phyloP scores from a whole-genome alignment of 768 basidiomycete genomes.

The Lentinula sp. region DNA sequence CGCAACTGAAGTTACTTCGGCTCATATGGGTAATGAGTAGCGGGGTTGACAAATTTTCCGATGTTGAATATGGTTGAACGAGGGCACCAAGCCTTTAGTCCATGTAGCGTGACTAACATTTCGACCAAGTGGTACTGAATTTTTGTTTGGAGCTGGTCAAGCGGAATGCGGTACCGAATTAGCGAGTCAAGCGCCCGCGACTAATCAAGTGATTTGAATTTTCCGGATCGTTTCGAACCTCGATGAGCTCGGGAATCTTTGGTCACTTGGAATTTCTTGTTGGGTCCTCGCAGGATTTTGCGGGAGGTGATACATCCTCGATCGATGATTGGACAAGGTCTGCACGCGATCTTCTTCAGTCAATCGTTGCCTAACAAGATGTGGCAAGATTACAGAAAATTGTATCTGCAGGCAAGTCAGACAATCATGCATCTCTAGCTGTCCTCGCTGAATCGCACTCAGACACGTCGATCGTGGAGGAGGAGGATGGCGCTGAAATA shows the following conservation, averaged over 20 bases:
- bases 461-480: conserved; percentile 2
- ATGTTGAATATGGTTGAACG: too few relatives aligned
- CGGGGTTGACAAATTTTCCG: not conserved
- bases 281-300: conserved; percentile 17
- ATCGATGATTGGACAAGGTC: conserved; percentile 26
- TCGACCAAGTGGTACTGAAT: too few relatives aligned
- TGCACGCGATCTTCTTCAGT: not conserved
- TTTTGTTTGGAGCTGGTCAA: not conserved
- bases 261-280: conserved; percentile 25
- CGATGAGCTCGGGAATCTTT: conserved; percentile 8
- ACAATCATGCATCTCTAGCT: not conserved
- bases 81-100: too few relatives aligned
- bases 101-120: too few relatives aligned
- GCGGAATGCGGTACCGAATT: not conserved
- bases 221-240: not conserved
- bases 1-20: not conserved
- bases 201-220: too few relatives aligned
- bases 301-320: conserved; percentile 16
- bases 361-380: not conserved
- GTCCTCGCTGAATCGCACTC: not conserved
- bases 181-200: not conserved
- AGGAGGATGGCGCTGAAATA: conserved; percentile 4
- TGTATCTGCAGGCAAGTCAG: not conserved
- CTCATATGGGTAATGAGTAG: not conserved
- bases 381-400: not conserved